Base-by-base conservation (phyloP, 78 protist species). In the Dictyostelium purpureum region DNA sequence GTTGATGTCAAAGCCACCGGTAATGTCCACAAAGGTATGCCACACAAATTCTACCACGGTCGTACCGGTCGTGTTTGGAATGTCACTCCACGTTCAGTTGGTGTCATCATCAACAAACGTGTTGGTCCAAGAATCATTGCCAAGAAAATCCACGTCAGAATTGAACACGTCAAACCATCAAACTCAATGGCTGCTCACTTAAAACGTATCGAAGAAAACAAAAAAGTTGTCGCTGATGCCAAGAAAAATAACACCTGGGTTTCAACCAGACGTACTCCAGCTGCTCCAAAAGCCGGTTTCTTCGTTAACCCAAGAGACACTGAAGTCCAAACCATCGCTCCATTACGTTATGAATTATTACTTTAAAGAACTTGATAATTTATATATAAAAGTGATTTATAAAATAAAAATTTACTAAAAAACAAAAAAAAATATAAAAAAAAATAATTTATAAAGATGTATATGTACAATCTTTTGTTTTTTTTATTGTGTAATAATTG, bases 31-130 rank as follows among this genome's bases (percentile, higher is more conserved):
- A 96, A 96, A 95, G 99, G 99, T 61, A 98, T 99, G 99, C 99
- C 99, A 78, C 97, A 98, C 99, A 99, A 98, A 97, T 97, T 85
- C 98, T 99, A 99, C 99, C 99, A 99, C 94, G 99, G 99, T 73
- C 96, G 93, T 82, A 99, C 99, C 1, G 99, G 99, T 71, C 56
- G 88, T 67, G 98, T 99, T 52, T 99, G 97, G 99, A 98, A 99
- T 97, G 98, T 99, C 61, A 95, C 99, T 75, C 96, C 96, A 70
- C 94, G 98, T 35, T 99, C 99, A 40, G 77, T 99, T 59, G 99
- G 99, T 93, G 99, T 99, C 40, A 95, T 96, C 96, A 87, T 99
- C 88, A 98, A 97, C 98, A 99, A 99, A 98, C 95, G 85, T 69
- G 98, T 96, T 52, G 90, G 98, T 45, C 88, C 94, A 88, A 94